Base-by-base conservation (phyloP, 495 filamentous ascomycete genomes). In the Penicillium nucicola region DNA sequence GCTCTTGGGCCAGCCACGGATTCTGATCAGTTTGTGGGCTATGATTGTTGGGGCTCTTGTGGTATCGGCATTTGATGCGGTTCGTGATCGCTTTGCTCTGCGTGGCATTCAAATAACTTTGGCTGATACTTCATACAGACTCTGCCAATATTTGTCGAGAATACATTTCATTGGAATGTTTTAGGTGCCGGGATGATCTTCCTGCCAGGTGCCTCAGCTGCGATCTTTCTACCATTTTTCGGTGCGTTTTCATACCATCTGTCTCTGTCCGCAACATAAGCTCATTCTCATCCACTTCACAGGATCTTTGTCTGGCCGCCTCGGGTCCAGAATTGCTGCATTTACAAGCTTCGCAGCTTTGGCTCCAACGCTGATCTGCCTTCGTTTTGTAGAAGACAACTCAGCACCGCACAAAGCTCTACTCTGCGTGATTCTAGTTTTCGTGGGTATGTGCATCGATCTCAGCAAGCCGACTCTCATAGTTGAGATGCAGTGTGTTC, bases 151-250 rank as follows among this genome's bases (percentile, higher is more conserved):
- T 82, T 79, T 52, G 81, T 85, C 7, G 68, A 79, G 45, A 55
- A 70, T 1, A 77, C 69, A 3, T 90, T 90, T 51, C 51, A 68
- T 42, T 91, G 83, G 82, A 71, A 74, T 39, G 77, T 87, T 3
- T 75, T 76, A 0, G 83, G 81, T 7, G 84, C 84, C 5, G 88
- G 86, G 4, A 65, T 90, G 2, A 68, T 88, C n/a, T 89, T 90
- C 60, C 70, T 90, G 0, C 75, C 84, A 3, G 31, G 87, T 18
- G 79, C 84, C 36, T 56, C 84, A 11, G 86, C 84, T 0, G 75
- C 77, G 1, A 80, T 90, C 36, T 55, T 60, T 6, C 60, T 65
- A 14, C 69, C 71, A 0, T 33, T 71, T 7, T 59, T 71, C 18
- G 70, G 70, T 50, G 14, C 67, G 53, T 28, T 8, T 8, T 1